A percentile compares a stretch with the other conserved stretches of the same genome.
Evolutionary conservation across 108 stramenopile species (phyloP).

Genomic region (Discostella pseudostelligera): DNA sequence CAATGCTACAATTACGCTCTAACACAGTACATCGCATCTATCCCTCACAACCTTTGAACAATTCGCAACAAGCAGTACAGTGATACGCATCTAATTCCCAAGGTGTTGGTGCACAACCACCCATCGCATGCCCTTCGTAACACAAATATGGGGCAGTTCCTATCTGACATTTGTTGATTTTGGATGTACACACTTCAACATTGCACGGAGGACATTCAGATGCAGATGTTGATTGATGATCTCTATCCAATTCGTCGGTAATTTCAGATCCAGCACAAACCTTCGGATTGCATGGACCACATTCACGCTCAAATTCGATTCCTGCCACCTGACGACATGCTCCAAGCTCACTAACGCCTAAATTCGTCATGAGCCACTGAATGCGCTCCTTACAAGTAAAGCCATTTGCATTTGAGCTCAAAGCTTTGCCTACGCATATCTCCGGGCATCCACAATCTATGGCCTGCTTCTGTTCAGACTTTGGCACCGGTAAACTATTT

Average conservation of each 20-base stretch:
- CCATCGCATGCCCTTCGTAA: slow-evolving; percentile 50
- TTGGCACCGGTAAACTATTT: slow-evolving; percentile 17
- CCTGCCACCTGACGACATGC: slow-evolving; percentile 64
- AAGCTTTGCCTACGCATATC: slow-evolving; percentile 61
- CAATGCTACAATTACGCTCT: background rate
- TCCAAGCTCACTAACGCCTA: slow-evolving; percentile 51
- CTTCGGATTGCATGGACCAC: slow-evolving; percentile 61
- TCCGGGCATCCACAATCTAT: slow-evolving; percentile 57
- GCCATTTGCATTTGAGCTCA: slow-evolving; percentile 49
- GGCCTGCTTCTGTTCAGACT: slow-evolving; percentile 5
- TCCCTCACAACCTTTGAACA: slow-evolving; percentile 33
- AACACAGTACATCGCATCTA: background rate
- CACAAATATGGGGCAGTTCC: slow-evolving; percentile 63
- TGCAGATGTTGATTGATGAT: background rate
- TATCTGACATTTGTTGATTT: slow-evolving; percentile 64
- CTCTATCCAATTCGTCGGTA: background rate
- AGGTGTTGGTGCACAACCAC: slow-evolving; percentile 57
- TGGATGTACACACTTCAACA: slow-evolving; percentile 50
- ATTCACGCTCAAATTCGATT: slow-evolving; percentile 47
- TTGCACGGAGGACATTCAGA: slow-evolving; percentile 51
- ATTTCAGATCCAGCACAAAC: slow-evolving; percentile 13
- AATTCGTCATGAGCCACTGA: slow-evolving; percentile 56
- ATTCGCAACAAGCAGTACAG: slow-evolving; percentile 62
- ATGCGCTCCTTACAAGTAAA: slow-evolving; percentile 70
- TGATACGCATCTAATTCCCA: slow-evolving; percentile 44